These are phyloP conservation scores for Anastatica hierochuntica DNA, from an alignment of 345 rosid genomes.

Conservation along the genomic window DNA sequence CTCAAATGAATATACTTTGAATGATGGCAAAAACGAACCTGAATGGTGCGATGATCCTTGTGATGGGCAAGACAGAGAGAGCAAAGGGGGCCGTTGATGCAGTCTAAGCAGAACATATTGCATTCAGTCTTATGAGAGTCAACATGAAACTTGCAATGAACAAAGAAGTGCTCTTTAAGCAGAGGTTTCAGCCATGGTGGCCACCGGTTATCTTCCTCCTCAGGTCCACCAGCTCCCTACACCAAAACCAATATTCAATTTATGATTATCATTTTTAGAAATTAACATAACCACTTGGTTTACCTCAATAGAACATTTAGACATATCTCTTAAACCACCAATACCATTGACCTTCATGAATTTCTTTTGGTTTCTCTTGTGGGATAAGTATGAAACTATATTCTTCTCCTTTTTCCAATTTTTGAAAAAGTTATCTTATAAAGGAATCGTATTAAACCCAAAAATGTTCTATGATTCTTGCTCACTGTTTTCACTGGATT, in stretches of 20 bases:
- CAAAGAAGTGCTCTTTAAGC: conserved; percentile 68
- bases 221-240: conserved; percentile 66
- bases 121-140: conserved; percentile 95
- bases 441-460: conserved; percentile 10
- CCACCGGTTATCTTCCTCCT: conserved; percentile 56
- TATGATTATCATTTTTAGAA: not conserved
- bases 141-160: conserved; percentile 72
- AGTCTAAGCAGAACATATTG: conserved; percentile 95
- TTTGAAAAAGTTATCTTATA: not conserved
- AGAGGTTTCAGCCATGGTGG: conserved; percentile 83
- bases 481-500: conserved; percentile 13
- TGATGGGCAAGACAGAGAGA: conserved; percentile 65
- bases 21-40: conserved; percentile 38
- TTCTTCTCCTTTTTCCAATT: not conserved
- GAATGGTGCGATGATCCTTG: conserved; percentile 70
- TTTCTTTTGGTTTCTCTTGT: not conserved
- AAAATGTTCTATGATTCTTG: conserved; percentile 22
- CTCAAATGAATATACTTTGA: not conserved
- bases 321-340: not conserved
- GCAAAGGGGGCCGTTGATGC: conserved; percentile 72
- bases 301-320: conserved; percentile 10
- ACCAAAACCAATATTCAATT: not conserved
- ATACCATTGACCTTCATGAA: too few relatives aligned
- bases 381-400: conserved; percentile 4
- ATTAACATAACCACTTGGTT: conserved; percentile 1